Evolutionary conservation across 2,329 filamentous ascomycete species (phyloP).

Genomic region (Pseudopyrenochaeta lycopersici): DNA sequence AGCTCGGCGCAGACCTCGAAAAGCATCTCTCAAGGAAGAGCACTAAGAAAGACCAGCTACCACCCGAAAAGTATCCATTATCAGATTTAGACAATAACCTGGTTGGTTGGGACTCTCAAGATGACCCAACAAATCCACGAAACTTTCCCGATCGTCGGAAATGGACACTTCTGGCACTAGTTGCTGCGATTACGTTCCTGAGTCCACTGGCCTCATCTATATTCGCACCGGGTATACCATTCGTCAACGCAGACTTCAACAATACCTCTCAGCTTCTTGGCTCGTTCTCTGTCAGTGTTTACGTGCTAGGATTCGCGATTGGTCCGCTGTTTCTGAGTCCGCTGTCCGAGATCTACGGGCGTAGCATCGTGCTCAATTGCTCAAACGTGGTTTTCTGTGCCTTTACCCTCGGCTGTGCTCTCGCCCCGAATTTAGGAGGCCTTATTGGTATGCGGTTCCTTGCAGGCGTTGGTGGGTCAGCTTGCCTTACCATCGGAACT

Average conservation of each 20-base stretch:
- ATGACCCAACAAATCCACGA: conserved; percentile 44
- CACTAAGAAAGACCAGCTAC: conserved; percentile 35
- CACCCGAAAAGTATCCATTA: conserved; percentile 39
- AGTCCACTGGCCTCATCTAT: conserved; percentile 49
- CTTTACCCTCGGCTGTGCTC: conserved; percentile 58
- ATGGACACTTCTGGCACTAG: conserved; percentile 36
- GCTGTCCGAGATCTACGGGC: conserved; percentile 47
- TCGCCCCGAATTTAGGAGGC: conserved; percentile 43
- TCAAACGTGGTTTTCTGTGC: conserved; percentile 61
- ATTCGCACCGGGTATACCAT: conserved; percentile 44
- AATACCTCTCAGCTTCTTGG: conserved; percentile 43
- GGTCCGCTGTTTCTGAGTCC: conserved; percentile 46
- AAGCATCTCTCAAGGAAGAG: conserved; percentile 43
- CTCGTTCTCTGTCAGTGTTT: conserved; percentile 46
- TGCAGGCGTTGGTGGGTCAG: conserved; percentile 35
- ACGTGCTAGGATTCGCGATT: conserved; percentile 45
- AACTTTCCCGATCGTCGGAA: conserved; percentile 41
- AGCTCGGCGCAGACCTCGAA: conserved; percentile 37
- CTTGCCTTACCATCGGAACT: conserved; percentile 46
- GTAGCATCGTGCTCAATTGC: conserved; percentile 40
- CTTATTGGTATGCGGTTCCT: conserved; percentile 40
- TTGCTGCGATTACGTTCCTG: conserved; percentile 44
- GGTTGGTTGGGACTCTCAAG: conserved; percentile 48
- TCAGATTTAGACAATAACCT: conserved; percentile 45
- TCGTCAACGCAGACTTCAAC: conserved; percentile 41